Conservation (phyloP, 108 stramenopile genomes). For the Cyclotella atomus region DNA sequence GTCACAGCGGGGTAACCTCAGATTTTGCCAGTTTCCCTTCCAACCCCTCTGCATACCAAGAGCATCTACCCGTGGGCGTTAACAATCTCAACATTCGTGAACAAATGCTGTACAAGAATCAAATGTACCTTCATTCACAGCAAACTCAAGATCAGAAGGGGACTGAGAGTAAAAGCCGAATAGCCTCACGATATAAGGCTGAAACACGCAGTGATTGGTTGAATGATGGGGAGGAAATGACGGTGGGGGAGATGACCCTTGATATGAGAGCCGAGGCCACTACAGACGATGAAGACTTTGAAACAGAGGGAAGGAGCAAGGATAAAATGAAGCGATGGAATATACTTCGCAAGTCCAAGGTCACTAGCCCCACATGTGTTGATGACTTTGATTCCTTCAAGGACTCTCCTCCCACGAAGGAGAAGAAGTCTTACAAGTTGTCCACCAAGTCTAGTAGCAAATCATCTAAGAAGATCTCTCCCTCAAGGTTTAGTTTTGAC, state of each 20-base stretch:
- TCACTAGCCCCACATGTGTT: not conserved
- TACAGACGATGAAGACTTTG: not conserved
- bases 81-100: constrained; percentile 24
- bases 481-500: not conserved
- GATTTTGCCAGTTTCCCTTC: not conserved
- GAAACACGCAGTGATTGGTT: constrained; percentile 12
- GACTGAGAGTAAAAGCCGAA: not conserved
- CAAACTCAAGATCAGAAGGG: not conserved
- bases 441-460: not conserved
- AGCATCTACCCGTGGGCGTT: constrained; percentile 4
- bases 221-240: not conserved
- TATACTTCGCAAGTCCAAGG: not conserved
- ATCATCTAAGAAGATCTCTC: not conserved
- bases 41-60: too few species aligned
- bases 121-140: constrained; percentile 13
- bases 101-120: constrained; percentile 34
- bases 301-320: not conserved
- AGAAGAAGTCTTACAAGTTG: too few species aligned
- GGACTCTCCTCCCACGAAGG: not conserved
- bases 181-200: not conserved
- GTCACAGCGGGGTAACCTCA: too few species aligned
- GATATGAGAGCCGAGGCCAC: not conserved
- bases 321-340: constrained; percentile 1
- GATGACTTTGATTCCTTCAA: not conserved
- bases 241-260: not conserved